Base-by-base conservation (phyloP, 2,329 filamentous ascomycete genomes). In the Curvularia sp. region DNA sequence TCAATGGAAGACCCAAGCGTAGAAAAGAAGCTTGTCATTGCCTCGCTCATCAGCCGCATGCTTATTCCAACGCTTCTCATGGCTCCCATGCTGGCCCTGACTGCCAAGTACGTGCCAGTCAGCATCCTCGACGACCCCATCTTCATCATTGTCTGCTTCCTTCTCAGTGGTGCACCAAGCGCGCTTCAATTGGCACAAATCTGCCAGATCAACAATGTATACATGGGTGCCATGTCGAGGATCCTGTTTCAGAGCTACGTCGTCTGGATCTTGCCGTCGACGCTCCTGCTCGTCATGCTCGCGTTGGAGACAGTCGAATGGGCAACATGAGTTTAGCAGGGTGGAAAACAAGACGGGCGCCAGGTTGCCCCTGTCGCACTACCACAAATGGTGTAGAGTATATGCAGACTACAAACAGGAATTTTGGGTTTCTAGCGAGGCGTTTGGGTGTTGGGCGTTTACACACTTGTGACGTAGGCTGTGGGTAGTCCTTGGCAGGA, bases 71-170 rank as follows among this genome's bases (percentile, higher is more conserved):
- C 92, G 0, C 72, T 96, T 41, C 86, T 97, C 76, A 98, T 98
- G 92, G 91, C 93, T 0, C 95, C 95, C 2, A 81, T 98, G 46
- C 81, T 99, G 35, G 94, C 94, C 0, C 63, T 98, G 15, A 85
- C 90, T 46, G 95, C 95, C 58, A 98, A 97, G 75, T 97, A 89
- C 72, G 86, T 97, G 26, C 92, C 92, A 2, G 85, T 99, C 72
- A 96, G 91, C 81, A 98, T 99, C 68, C 83, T 99, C 33, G 95
- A 96, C 75, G 95, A 99, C 74, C 95, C 95, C 9, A 99, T 99
- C 70, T 99, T 99, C 77, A 89, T 99, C 67, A 92, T 99, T 67
- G 95, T 99, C 35, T 97, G 93, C 80, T 99, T 98, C 84, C 83
- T 99, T 64, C 89, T 99, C 66, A 94, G 92, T 0, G 95, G 95